Conservation (phyloP, 2,329 filamentous ascomycete genomes). For the Curvularia spicifera region DNA sequence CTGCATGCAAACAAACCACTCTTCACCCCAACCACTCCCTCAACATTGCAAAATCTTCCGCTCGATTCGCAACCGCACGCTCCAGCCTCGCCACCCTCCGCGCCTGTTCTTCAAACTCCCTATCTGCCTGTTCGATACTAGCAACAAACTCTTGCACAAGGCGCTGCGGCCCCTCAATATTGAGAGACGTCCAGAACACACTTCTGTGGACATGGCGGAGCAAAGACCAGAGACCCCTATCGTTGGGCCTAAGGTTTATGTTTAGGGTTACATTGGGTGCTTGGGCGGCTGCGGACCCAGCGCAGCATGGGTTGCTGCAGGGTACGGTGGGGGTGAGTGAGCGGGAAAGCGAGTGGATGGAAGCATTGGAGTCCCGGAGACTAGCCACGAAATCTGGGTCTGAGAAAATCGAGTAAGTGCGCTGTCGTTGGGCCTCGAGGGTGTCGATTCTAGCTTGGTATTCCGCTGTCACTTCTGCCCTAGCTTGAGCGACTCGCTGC, state of each 20-base stretch:
- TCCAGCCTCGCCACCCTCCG: slow-evolving; percentile 4
- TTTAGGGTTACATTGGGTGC: slow-evolving; percentile 12
- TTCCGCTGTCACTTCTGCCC: background rate
- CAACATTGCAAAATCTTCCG: slow-evolving; percentile 1
- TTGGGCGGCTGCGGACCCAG: background rate
- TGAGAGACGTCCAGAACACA: slow-evolving; percentile 10
- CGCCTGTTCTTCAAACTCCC: slow-evolving; percentile 7
- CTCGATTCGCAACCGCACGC: background rate
- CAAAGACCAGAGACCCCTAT: slow-evolving; percentile 12
- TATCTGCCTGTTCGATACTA: slow-evolving; percentile 10
- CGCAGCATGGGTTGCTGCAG: background rate
- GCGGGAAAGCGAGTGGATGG: background rate
- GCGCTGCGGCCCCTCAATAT: slow-evolving; percentile 20
- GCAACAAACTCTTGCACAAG: slow-evolving; percentile 11
- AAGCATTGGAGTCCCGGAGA: background rate
- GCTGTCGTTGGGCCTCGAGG: no score
- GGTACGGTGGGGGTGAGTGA: background rate
- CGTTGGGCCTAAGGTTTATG: slow-evolving; percentile 17
- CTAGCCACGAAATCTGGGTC: background rate
- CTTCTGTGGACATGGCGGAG: slow-evolving; percentile 16
- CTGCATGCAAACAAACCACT: background rate
- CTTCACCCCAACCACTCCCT: background rate
- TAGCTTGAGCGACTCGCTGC: background rate
- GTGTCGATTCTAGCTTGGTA: background rate
- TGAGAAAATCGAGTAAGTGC: background rate